Percentiles rank a stretch among this genome's conserved stretches.
phyloP scores from a whole-genome alignment of 805 yeast genomes.

The Wickerhamomyces canadensis region DNA sequence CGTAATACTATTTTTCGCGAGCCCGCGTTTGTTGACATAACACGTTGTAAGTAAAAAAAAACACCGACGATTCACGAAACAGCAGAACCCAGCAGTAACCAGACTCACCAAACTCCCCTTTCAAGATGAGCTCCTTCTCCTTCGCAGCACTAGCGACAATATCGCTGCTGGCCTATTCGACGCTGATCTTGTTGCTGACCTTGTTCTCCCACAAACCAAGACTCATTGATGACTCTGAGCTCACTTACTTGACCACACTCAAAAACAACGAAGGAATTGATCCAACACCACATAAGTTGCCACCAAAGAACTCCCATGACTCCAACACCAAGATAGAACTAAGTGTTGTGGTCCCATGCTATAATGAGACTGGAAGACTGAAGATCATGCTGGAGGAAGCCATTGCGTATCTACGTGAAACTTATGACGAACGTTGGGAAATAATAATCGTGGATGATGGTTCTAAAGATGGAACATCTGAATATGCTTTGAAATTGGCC shows the following conservation, averaged over 20 bases:
- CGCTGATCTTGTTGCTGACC: constrained; percentile 25
- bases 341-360: constrained; percentile 90
- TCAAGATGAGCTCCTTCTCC: background rate
- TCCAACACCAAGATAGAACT: constrained; percentile 40
- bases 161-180: constrained; percentile 5
- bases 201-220: constrained; percentile 63
- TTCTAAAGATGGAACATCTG: constrained; percentile 73
- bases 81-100: no score
- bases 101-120: no score
- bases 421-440: constrained; percentile 50
- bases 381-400: constrained; percentile 68
- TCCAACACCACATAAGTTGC: constrained; percentile 30
- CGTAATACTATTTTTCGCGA: no score
- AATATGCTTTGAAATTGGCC: constrained; percentile 61
- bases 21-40: no score
- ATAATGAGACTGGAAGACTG: constrained; percentile 75
- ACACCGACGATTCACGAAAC: no score
- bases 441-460: constrained; percentile 90
- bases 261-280: constrained; percentile 20
- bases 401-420: constrained; percentile 42
- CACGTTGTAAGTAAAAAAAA: no score
- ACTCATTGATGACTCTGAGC: constrained; percentile 45
- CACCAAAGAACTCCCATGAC: constrained; percentile 12
- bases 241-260: constrained; percentile 46
- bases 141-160: background rate